Conservation (phyloP, 805 yeast species). For the Zygosaccharomyces siamensis region DNA sequence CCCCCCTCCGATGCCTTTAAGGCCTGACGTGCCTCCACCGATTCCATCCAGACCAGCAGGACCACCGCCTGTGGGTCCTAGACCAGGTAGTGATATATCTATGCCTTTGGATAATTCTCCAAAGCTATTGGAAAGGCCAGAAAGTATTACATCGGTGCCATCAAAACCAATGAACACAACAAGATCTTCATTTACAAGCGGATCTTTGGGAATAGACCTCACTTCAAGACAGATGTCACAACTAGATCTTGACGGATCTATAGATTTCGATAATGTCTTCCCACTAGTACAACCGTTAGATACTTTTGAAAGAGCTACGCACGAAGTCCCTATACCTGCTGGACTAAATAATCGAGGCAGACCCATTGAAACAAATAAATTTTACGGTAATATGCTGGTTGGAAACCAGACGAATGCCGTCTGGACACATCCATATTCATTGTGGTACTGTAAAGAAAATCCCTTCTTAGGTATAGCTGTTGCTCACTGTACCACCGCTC, state of each 20-base stretch:
- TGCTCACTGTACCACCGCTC: conserved; percentile 54
- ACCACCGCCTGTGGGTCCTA: neutral
- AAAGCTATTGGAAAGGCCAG: neutral
- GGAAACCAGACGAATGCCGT: conserved; percentile 63
- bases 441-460: conserved; percentile 57
- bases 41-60: neutral
- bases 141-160: neutral
- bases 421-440: conserved; percentile 79
- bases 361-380: conserved; percentile 72
- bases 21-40: neutral
- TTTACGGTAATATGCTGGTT: conserved; percentile 66
- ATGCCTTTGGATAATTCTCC: neutral
- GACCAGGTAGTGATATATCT: neutral
- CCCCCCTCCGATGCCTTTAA: neutral
- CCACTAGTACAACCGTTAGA: conserved; percentile 42
- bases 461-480: conserved; percentile 56
- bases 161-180: neutral
- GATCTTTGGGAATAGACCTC: neutral
- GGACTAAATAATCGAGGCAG: conserved; percentile 20
- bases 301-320: conserved; percentile 35
- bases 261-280: conserved; percentile 42
- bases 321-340: conserved; percentile 29
- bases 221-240: neutral
- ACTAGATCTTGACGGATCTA: conserved; percentile 13
- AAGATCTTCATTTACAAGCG: neutral